Conservation (phyloP, 1,139 yeast genomes). For the Citeromyces hawaiiensis region DNA sequence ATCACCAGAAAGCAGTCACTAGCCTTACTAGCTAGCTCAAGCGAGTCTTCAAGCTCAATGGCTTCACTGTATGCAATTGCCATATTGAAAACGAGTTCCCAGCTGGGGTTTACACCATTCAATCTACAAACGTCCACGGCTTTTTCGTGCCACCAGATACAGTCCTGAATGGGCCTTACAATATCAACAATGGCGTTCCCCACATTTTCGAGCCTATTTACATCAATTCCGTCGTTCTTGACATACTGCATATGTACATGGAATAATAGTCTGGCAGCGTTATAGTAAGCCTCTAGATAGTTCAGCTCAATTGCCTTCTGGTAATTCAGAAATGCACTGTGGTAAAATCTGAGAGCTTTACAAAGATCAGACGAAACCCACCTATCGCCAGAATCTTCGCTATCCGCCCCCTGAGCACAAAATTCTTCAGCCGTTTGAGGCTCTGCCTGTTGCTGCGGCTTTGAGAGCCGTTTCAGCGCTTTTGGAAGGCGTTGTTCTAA, state of each 20-base stretch:
- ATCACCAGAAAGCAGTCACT: slow-evolving; percentile 5
- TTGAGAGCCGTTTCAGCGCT: slow-evolving; percentile 4
- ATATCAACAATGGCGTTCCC: slow-evolving; percentile 21
- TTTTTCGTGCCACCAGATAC: slow-evolving; percentile 25
- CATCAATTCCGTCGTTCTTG: slow-evolving; percentile 28
- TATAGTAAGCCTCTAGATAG: slow-evolving; percentile 28
- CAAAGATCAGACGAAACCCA: slow-evolving; percentile 43
- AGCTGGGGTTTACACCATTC: slow-evolving; percentile 11
- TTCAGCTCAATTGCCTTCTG: slow-evolving; percentile 17
- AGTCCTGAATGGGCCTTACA: slow-evolving; percentile 23
- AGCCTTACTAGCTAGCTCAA: slow-evolving; percentile 4
- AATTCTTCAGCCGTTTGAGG: slow-evolving; percentile 30
- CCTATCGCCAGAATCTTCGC: slow-evolving; percentile 45
- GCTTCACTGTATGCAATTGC: slow-evolving; percentile 21
- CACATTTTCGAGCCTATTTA: slow-evolving; percentile 24
- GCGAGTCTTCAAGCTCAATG: slow-evolving; percentile 7
- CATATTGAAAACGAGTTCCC: slow-evolving; percentile 29
- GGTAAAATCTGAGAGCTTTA: slow-evolving; percentile 39
- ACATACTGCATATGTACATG: slow-evolving; percentile 32
- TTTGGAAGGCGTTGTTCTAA: background rate
- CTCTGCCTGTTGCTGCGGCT: slow-evolving; percentile 6
- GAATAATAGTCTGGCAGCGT: slow-evolving; percentile 32
- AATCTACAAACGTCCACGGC: slow-evolving; percentile 8
- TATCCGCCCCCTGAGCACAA: slow-evolving; percentile 30
- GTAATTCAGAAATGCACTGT: slow-evolving; percentile 29